Base-by-base conservation (phyloP, 2,329 filamentous ascomycete species). In the Chaetomiaceae sp. region DNA sequence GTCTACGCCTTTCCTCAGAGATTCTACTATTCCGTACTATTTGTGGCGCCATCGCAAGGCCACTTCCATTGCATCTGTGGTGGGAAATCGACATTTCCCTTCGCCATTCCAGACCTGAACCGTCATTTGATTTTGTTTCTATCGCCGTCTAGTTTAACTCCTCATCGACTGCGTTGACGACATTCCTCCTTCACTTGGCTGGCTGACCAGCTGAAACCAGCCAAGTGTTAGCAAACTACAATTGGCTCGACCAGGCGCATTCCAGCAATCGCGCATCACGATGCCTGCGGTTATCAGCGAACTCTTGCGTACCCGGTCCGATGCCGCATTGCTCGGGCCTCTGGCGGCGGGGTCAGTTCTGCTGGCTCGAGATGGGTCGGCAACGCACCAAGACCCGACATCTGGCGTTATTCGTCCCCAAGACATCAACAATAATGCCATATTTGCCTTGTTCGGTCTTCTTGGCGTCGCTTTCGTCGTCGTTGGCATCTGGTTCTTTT, bases 401-500 rank as follows among this genome's bases (percentile, higher is more conserved):
- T 48, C 53, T 3, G 80, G 79, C 47, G 68, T 73, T 11, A 70
- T 78, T n/a, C 66, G 71, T 48, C 76, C 78, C 1, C 64, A 72
- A 32, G 58, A 75, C 47, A 79, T 82, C 65, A 80, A 76, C 67
- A 83, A 84, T 60, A 77, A 74, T 17, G 86, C 81, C 48, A 81
- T 95, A 58, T 86, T 97, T 62, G 83, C 84, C 1, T 72, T 97
- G 1, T 95, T 97, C 62, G 91, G 86, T 10, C 65, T 96, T 15
- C 80, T 97, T 42, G 88, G 87, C 27, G 81, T 82, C 1, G 79
- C 70, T 26, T 85, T 97, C 62, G 85, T 93, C 19, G 49, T 86
- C 3, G 78, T 74, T 0, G 79, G 76, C 19, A 88, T 97, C 61
- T 98, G 93, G 90, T 96, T 98, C 76, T 97, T 98, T 77, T 95